Conservation (phyloP, 176 grass and related monocot species). For the Oryza glumipatula region DNA sequence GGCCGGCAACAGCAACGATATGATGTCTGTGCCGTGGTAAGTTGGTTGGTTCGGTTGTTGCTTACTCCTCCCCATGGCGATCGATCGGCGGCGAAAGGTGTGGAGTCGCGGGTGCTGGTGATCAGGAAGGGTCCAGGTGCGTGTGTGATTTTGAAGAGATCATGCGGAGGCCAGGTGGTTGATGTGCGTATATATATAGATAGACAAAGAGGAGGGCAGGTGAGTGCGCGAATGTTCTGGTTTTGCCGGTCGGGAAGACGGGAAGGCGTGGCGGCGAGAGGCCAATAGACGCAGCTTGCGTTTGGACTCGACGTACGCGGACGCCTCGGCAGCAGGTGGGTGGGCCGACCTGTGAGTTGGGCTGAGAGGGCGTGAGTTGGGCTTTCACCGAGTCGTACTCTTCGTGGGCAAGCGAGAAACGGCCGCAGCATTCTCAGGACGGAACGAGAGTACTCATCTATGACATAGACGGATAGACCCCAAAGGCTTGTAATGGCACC, state of each 20-base stretch:
- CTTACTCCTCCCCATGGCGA: conserved; percentile 56
- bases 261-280: conserved; percentile 30
- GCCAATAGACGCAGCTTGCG: conserved; percentile 11
- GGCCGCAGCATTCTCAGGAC: not conserved
- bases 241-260: not conserved
- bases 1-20: too few relatives aligned
- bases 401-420: not conserved
- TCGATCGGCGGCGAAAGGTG: too few relatives aligned
- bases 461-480: too few relatives aligned
- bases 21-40: not conserved
- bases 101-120: too few relatives aligned
- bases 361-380: not conserved
- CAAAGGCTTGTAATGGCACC: not conserved
- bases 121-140: not conserved
- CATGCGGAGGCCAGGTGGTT: conserved; percentile 12
- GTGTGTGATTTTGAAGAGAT: not conserved
- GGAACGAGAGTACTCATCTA: not conserved
- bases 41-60: not conserved
- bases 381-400: not conserved
- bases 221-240: conserved; percentile 34
- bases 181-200: not conserved
- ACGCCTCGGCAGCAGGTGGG: not conserved
- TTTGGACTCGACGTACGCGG: not conserved
- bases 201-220: not conserved
- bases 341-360: too few relatives aligned